Evolutionary conservation across 192 early-diverging fungal species (phyloP).

Genomic region (Coemansia sp.): DNA sequence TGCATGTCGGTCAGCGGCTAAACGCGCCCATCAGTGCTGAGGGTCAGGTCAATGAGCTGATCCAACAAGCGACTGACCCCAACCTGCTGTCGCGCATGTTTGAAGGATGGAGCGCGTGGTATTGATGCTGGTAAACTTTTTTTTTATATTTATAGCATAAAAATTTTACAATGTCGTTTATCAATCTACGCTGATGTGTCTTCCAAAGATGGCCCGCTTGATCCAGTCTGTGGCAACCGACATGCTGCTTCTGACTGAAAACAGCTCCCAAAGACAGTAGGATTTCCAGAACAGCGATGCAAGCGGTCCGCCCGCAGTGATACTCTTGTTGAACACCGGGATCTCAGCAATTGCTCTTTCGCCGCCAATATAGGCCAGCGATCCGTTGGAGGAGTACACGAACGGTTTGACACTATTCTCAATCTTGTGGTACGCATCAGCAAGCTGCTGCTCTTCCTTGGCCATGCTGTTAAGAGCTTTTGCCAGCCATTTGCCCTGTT

Average conservation of each 20-base stretch:
- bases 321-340: conserved; percentile 65
- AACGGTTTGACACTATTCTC: conserved; percentile 56
- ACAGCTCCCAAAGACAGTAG: conserved; percentile 77
- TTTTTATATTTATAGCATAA: not conserved
- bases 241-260: conserved; percentile 78
- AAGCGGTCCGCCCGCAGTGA: conserved; percentile 62
- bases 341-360: conserved; percentile 51
- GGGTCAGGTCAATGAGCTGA: conserved; percentile 72
- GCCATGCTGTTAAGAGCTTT: conserved; percentile 67
- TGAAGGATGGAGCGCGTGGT: conserved; percentile 55
- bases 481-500: conserved; percentile 87
- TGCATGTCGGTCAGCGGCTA: conserved; percentile 64
- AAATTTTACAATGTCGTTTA: not conserved
- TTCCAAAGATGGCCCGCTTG: conserved; percentile 85
- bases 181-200: conserved; percentile 89
- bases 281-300: conserved; percentile 75
- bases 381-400: conserved; percentile 64
- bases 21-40: conserved; percentile 61
- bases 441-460: conserved; percentile 16
- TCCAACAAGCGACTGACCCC: conserved; percentile 64
- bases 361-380: conserved; percentile 70
- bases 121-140: conserved; percentile 5
- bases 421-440: conserved; percentile 19
- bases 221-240: conserved; percentile 89
- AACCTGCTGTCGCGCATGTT: conserved; percentile 63